Base-by-base conservation (phyloP, 2,329 filamentous ascomycete genomes). In the Fusarium ramigenum region DNA sequence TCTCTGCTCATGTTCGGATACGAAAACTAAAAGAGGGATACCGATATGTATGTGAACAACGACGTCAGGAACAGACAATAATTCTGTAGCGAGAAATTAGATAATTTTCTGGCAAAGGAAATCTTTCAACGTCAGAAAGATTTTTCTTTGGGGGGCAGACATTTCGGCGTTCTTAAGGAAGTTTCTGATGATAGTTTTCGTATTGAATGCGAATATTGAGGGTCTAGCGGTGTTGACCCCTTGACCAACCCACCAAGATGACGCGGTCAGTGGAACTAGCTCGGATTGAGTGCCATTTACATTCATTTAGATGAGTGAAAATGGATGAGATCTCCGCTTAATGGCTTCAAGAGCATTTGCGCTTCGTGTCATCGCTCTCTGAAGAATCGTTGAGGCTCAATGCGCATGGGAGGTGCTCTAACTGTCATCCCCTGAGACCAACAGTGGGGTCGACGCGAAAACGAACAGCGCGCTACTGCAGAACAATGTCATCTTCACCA, bases 181-280 rank as follows among this genome's bases (percentile, higher is more conserved):
- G 14, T n/a, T n/a, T n/a, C 7, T 36, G 15, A 21, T 37, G 32
- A 36, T 56, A 10, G 9, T 54, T 50, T 69, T 68, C 65, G 66
- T 49, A 68, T 63, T 42, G 32, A 68, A 68, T 68, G 49, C 57
- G 66, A 69, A 68, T 68, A 69, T 50, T 68, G n/a, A 11, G 5
- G 36, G 21, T 28, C 49, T 56, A 56, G 15, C 1, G 5, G 7
- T 18, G 15, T 34, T 40, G 28, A 6, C 5, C 30, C 40, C n/a
- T 19, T 56, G 23, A 16, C 11, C 50, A 53, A 37, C 37, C 66
- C 63, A 69, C 56, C 36, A 25, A 44, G 14, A n/a, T 63, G 56
- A 69, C 64, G 57, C 63, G 64, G 63, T 36, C 53, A 32, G 49
- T 63, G 37, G 34, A 23, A 44, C 42, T 25, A 23, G n/a, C 9